phyloP scores from a whole-genome alignment of 2,329 filamentous ascomycete species.

The Blumeria hordei region DNA sequence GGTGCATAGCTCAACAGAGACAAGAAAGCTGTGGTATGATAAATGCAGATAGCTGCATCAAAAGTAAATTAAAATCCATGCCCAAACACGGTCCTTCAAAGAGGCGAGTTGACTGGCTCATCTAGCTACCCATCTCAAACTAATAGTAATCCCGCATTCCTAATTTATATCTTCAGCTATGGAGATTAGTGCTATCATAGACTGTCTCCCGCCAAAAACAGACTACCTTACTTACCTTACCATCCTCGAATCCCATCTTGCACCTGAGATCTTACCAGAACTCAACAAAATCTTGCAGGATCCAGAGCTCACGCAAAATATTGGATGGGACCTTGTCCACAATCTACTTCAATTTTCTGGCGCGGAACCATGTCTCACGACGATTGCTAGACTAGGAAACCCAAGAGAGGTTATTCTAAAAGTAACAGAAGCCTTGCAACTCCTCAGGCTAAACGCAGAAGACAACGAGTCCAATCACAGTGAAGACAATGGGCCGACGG shows the following conservation, averaged over 20 bases:
- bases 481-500: slow-evolving; percentile 8
- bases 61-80: too few species aligned
- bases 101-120: too few species aligned
- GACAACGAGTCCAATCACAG: slow-evolving; percentile 6
- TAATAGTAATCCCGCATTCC: too few species aligned
- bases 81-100: too few species aligned
- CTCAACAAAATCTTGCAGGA: slow-evolving; percentile 47
- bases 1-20: too few species aligned
- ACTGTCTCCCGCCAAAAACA: slow-evolving; percentile 22
- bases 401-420: slow-evolving; percentile 64
- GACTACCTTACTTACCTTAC: slow-evolving; percentile 59
- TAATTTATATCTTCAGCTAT: too few species aligned
- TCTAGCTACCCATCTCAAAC: too few species aligned
- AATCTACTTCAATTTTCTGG: slow-evolving; percentile 43
- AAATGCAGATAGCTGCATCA: too few species aligned
- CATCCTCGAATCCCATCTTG: slow-evolving; percentile 50
- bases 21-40: too few species aligned
- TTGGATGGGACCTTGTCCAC: slow-evolving; percentile 66
- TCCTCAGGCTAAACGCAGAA: slow-evolving; percentile 24
- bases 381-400: slow-evolving; percentile 54
- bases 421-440: slow-evolving; percentile 46
- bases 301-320: slow-evolving; percentile 43
- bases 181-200: slow-evolving; percentile 9
- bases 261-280: slow-evolving; percentile 37
- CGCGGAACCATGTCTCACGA: slow-evolving; percentile 47